Evolutionary conservation across 1,284 basidiomycete genomes (phyloP), one percentile per base, ranked within the genome.

Genomic region (Apiotrichum veenhuisii): DNA sequence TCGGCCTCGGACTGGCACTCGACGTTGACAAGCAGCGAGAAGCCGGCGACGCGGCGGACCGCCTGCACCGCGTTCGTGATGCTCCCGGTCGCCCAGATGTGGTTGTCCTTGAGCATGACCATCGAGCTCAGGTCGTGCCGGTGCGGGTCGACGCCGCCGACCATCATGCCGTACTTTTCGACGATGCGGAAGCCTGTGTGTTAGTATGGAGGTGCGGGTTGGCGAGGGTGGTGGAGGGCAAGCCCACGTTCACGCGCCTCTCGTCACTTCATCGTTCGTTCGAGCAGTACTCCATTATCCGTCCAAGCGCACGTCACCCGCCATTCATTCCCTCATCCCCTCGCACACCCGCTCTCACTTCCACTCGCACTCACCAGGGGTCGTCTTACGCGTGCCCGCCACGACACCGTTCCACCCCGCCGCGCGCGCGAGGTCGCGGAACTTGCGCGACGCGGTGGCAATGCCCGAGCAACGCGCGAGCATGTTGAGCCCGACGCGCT

Each of bases 81-180:
- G 5, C 92, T 95, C 25, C 93, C 92, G 71, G 63, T 40, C 9
- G 92, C 94, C 94, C 93, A 98, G 71, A 98, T 92, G 73, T 98
- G 96, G 75, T 98, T 98, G 73, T 98, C 95, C 78, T 98, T 98
- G 70, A 99, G 85, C 95, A 98, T 98, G 72, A 99, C 95, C 95
- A 98, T 98, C 73, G 89, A 91, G 38, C 89, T 93, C 34, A 98
- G 82, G 77, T 98, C 94, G 70, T 97, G 89, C n/a, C 96, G 84
- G 79, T 98, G 96, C 20, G 90, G 82, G 76, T 99, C 96, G 64
- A 98, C 88, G 5, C 95, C 96, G 25, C 96, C 95, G 26, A 98
- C 91, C 45, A 98, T 80, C 96, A 98, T 99, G 11, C 88, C 96
- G 75, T 98, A 98, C 78, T 99, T 99, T 77, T 99, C 95, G 7